Base-by-base conservation (phyloP, 2,329 filamentous ascomycete species). In the Colletotrichum sansevieriae region DNA sequence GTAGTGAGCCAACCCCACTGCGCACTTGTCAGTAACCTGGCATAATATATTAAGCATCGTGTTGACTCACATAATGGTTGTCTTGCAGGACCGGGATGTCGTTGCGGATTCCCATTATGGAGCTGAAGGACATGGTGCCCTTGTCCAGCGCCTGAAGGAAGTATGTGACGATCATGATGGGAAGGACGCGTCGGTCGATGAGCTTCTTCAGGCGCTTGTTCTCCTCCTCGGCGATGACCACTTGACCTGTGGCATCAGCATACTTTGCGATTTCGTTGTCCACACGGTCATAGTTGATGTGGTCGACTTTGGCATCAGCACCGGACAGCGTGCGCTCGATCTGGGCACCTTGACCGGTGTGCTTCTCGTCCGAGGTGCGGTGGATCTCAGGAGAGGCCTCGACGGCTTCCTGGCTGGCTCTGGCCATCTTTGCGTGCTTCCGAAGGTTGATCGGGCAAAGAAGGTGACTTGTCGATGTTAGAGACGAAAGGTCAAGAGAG, bases 191-290 rank as follows among this genome's bases (percentile, higher is more conserved):
- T 60, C 83, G 81, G 75, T 88, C 87, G 67, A 80, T 74, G 75
- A 77, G 73, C 85, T 84, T 73, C 81, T 85, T 70, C 76, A 86
- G 73, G 74, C 83, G 70, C 79, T 79, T 74, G 81, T 85, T 86
- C 70, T 85, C 81, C 65, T 83, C 78, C 51, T 84, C 80, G 54
- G 85, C 85, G 72, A 86, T 86, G 63, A 84, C 70, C 25, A 76
- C 57, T 12, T 12, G n/a, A 35, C 59, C 59, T 12, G 47, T 54
- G 15, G 84, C 83, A 18, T 84, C 83, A 29, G 88, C 87, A 80
- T 94, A 94, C 76, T 90, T 87, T 57, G 90, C 89, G 43, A 94
- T 82, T 78, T 94, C 92, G 63, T 85, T 83, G 78, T 94, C 92
- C 62, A 93, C 84, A 60, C 64, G 39, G 43, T 60, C 69, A 44